Base-by-base conservation (phyloP, 306 rosid species). In the Castanea sativa region DNA sequence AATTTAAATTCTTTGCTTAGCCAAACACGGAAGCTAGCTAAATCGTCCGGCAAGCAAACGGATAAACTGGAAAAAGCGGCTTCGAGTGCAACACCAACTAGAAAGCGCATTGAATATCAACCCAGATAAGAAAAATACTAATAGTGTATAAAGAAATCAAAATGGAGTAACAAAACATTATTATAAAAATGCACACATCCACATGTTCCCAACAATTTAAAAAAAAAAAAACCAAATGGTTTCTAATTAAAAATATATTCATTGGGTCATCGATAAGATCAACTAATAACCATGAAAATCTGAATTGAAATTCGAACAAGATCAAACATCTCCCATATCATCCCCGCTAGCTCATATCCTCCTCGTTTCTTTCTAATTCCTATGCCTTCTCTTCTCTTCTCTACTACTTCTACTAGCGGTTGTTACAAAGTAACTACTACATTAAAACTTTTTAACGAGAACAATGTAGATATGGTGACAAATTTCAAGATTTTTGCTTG, bases 1-100 rank as follows among this genome's bases (percentile, higher is more conserved):
- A 82, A 74, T 83, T 79, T 65, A 65, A 82, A 76, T 83, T 82
- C 73, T 81, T 81, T 86, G 90, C 35, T 70, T 63, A 89, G 69
- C 83, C 87, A 73, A 83, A 84, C 89, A 93, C 90, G 96, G 85
- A 89, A 91, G 86, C 92, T 83, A 73, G 51, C 80, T 78, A 81
- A 75, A 83, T 68, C 78, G 86, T 88, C 96, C 89, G 92, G 93
- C 93, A 90, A 86, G 91, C 70, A 72, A 87, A 85, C 92, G 88
- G 90, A 86, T 84, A 91, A 89, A 75, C 89, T 73, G 96, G 91
- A 78, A 84, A 91, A 90, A 85, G 90, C 61, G 77, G 85, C 89
- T 89, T 89, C 91, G 92, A 93, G 92, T 88, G 87, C 93, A 83
- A 79, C 86, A 85, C 91, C 91, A 82, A 75, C 85, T 80, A 87